Conservation (phyloP, 768 basidiomycete species). For the Lactarius evosmus region DNA sequence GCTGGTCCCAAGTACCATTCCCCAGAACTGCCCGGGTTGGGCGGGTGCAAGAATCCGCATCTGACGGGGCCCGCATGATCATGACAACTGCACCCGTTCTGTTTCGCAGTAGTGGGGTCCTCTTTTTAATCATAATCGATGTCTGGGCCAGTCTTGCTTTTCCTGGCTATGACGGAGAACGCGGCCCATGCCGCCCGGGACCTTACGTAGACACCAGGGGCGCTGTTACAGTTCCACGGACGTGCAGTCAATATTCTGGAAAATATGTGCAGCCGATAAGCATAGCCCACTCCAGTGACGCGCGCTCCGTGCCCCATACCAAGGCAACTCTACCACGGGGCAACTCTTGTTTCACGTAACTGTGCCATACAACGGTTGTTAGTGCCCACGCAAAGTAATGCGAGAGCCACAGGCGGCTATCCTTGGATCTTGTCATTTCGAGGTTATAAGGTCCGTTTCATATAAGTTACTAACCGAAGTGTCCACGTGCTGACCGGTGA, state of each 20-base stretch:
- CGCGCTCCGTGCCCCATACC: not conserved
- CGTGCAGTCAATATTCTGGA: not conserved
- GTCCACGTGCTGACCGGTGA: not conserved
- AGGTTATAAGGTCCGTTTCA: not conserved
- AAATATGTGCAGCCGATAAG: not conserved
- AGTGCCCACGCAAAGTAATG: not conserved
- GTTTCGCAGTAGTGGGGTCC: not conserved
- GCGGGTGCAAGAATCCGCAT: not conserved
- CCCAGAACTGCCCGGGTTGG: not conserved
- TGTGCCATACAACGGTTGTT: not conserved
- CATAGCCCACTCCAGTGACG: not conserved
- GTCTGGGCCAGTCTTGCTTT: not conserved
- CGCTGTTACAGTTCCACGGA: not conserved
- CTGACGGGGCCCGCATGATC: not conserved
- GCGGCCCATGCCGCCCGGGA: too few relatives aligned
- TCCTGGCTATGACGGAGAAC: not conserved
- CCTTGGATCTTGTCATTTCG: not conserved
- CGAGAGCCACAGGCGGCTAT: not conserved
- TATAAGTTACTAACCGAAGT: not conserved
- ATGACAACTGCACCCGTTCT: not conserved
- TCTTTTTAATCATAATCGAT: not conserved
- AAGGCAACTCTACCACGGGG: not conserved
- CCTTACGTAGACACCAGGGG: not conserved
- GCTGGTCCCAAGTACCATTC: not conserved
- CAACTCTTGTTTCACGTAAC: not conserved